Base-by-base conservation (phyloP, 345 rosid genomes). In the Corymbia maculata region DNA sequence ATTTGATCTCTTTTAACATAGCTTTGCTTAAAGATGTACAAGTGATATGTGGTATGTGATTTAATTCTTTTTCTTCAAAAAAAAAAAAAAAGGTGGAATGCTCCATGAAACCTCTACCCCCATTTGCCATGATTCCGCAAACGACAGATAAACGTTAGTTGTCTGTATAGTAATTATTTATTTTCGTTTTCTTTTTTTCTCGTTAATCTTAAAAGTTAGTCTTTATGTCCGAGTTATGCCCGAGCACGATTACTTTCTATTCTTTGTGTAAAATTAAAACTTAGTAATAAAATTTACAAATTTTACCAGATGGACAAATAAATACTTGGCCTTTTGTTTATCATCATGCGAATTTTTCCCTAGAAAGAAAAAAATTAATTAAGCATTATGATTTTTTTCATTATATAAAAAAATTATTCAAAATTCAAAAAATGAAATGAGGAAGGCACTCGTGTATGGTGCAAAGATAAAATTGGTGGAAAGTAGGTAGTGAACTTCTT, bases 21-120 rank as follows among this genome's bases (percentile, higher is more conserved):
- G 11, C 1, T 66, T 66, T n/a, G 17, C 16, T 30, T n/a, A 14
- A 66, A 30, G 16, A 66, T n/a, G n/a, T 66, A 66, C 30, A 6
- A n/a, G 7, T 30, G 6, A 0, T 66, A 66, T 66, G 7, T 68
- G 24, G 0, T 68, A 30, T 6, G 0, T 9, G 22, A 32, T 68
- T 68, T 32, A 68, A 16, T 32, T 15, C 42, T n/a, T 14, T 68
- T 66, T 66, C 6, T 68, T 68, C 0, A 2, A 15, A 68, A 68
- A 68, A 36, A 68, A 68, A 68, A 36, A 30, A 30, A 28, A 68
- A 15, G 45, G 45, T 6, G 0, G 9, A 32, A n/a, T 68, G 79
- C 45, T 68, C 4, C 45, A 15, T 16, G 22, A 68, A 68, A 68
- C 24, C 16, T 68, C 21, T 66, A 22, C 1, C 44, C 10, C 42